phyloP scores from a whole-genome alignment of 305 asterid genomes.

The Fraxinus xanthoxyloides region DNA sequence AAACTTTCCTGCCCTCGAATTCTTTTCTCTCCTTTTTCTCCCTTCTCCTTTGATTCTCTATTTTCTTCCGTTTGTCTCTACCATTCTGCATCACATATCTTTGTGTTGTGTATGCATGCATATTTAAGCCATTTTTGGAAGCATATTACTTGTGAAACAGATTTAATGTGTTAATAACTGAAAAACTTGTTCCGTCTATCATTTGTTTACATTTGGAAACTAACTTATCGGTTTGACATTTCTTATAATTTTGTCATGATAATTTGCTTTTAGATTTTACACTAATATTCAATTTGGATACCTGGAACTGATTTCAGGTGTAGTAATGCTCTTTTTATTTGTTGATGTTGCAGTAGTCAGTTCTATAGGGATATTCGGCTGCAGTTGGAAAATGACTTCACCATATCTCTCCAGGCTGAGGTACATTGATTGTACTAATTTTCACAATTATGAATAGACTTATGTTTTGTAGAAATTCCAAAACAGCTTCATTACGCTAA shows the following conservation, averaged over 20 bases:
- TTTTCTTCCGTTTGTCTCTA: background rate
- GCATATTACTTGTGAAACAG: background rate
- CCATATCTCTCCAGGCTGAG: constrained; percentile 81
- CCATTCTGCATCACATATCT: background rate
- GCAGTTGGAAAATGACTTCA: constrained; percentile 81
- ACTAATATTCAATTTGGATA: background rate
- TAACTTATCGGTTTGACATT: constrained; percentile 9
- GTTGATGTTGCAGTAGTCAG: constrained; percentile 63
- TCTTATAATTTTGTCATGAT: constrained; percentile 1
- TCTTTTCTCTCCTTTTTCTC: background rate
- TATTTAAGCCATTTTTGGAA: background rate
- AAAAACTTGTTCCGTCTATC: constrained; percentile 2
- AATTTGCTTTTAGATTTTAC: background rate
- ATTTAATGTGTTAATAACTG: background rate
- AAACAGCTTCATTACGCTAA: background rate
- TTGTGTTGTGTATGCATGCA: background rate
- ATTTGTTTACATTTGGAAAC: background rate
- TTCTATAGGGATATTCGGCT: constrained; percentile 66
- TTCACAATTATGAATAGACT: constrained; percentile 1
- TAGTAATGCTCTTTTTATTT: background rate
- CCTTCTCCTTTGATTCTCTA: background rate
- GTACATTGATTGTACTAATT: constrained; percentile 34
- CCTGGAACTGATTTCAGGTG: background rate
- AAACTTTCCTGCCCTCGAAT: background rate
- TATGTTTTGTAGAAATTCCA: constrained; percentile 10